Conservation (phyloP, 108 stramenopile species). For the Pseudonitzschia delicatissima region DNA sequence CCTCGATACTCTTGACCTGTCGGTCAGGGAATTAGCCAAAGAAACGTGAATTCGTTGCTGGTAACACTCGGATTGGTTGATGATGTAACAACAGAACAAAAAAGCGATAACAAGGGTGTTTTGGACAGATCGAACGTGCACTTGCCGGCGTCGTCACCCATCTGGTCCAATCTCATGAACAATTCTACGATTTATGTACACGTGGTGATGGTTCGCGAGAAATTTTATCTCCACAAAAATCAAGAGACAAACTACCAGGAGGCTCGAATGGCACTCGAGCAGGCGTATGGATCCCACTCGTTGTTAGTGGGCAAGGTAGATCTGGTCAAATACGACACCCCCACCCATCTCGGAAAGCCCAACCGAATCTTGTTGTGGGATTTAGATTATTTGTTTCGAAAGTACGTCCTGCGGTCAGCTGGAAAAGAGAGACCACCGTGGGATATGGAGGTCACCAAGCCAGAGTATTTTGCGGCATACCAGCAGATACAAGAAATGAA, state of each 20-base stretch:
- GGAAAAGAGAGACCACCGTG: constrained; percentile 51
- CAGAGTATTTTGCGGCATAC: constrained; percentile 47
- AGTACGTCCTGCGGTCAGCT: constrained; percentile 28
- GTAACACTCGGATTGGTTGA: background rate
- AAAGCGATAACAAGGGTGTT: background rate
- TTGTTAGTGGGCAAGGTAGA: constrained; percentile 64
- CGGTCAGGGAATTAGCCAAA: constrained; percentile 41
- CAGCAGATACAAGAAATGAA: constrained; percentile 54
- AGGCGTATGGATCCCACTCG: constrained; percentile 34
- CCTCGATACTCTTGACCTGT: constrained; percentile 64
- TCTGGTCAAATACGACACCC: constrained; percentile 72
- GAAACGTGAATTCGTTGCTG: constrained; percentile 7
- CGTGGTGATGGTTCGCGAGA: constrained; percentile 56
- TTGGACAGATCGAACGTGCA: constrained; percentile 46
- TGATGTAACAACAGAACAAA: constrained; percentile 28
- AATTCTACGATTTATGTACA: constrained; percentile 71
- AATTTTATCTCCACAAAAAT: background rate
- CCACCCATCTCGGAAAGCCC: constrained; percentile 66
- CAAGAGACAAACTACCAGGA: constrained; percentile 14
- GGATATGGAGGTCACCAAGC: constrained; percentile 65
- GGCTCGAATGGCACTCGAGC: constrained; percentile 10
- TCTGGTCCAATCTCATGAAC: constrained; percentile 64
- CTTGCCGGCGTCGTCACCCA: constrained; percentile 41
- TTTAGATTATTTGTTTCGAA: constrained; percentile 49
- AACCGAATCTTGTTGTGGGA: constrained; percentile 64